These are phyloP conservation scores for Trichoderma lentiforme DNA, from an alignment of 2,329 filamentous ascomycete genomes.

Conservation along the genomic window DNA sequence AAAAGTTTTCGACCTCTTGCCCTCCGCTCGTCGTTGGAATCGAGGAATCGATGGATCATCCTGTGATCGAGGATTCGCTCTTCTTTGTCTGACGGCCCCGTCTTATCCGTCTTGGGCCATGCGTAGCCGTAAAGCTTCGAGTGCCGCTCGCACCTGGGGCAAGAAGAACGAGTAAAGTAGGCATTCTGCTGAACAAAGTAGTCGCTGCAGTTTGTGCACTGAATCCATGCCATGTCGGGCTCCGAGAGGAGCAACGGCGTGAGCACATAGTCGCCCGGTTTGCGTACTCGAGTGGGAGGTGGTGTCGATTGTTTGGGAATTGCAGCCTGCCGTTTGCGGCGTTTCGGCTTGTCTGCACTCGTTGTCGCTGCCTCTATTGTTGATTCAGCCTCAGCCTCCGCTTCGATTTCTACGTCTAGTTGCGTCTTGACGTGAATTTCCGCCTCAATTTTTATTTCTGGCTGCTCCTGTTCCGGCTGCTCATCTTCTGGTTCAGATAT, in stretches of 20 bases:
- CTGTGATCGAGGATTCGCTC: slow-evolving; percentile 77
- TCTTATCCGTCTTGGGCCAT: slow-evolving; percentile 92
- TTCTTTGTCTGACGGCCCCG: slow-evolving; percentile 69
- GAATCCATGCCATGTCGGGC: slow-evolving; percentile 76
- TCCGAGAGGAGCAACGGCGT: slow-evolving; percentile 73
- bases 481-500: not conserved
- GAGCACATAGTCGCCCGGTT: slow-evolving; percentile 77
- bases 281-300: slow-evolving; percentile 42
- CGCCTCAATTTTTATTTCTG: not conserved
- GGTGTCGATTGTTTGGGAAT: slow-evolving; percentile 35
- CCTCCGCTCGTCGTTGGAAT: slow-evolving; percentile 62
- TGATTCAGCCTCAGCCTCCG: slow-evolving; percentile 20
- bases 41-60: slow-evolving; percentile 80
- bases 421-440: not conserved
- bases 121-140: slow-evolving; percentile 91
- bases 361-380: slow-evolving; percentile 13
- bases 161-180: slow-evolving; percentile 80
- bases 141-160: slow-evolving; percentile 90
- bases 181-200: slow-evolving; percentile 87
- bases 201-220: slow-evolving; percentile 77
- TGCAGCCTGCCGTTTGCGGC: slow-evolving; percentile 35
- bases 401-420: not conserved
- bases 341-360: slow-evolving; percentile 24
- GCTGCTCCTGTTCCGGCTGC: not conserved
- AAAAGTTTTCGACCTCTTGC: slow-evolving; percentile 43